A percentile compares a stretch with the other conserved stretches of the same genome.
phyloP scores from a whole-genome alignment of 2,329 filamentous ascomycete genomes.

The Calycina marina region DNA sequence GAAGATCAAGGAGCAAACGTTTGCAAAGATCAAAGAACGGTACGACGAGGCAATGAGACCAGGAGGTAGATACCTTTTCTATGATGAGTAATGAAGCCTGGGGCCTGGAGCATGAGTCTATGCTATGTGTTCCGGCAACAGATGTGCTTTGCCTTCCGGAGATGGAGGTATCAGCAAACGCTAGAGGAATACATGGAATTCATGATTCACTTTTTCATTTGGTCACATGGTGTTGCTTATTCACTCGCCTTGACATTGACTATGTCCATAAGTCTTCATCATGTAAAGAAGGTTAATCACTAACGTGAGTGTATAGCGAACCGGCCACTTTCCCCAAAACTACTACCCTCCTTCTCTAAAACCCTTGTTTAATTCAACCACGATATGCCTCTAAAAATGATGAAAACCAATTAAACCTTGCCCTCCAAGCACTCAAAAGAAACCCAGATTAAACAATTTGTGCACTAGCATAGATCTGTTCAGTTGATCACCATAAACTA shows the following conservation, averaged over 20 bases:
- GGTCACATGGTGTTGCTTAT: too few species aligned
- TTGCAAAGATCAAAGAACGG: constrained; percentile 52
- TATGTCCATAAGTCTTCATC: too few species aligned
- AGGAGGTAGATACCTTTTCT: constrained; percentile 65
- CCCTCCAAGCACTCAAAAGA: too few species aligned
- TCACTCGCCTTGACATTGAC: background rate
- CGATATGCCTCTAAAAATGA: background rate
- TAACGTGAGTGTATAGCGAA: too few species aligned
- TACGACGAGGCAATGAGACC: constrained; percentile 69
- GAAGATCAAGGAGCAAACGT: constrained; percentile 49
- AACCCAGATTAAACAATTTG: background rate
- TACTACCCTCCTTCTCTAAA: too few species aligned
- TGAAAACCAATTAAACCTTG: background rate
- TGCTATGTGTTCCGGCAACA: background rate
- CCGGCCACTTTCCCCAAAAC: too few species aligned
- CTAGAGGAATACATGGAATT: too few species aligned
- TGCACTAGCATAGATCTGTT: background rate
- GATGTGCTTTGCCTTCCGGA: too few species aligned
- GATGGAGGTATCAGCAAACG: too few species aligned
- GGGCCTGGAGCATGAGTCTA: background rate
- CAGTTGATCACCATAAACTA: background rate
- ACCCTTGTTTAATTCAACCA: background rate
- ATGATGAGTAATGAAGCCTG: constrained; percentile 43
- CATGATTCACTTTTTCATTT: too few species aligned
- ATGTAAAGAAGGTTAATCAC: too few species aligned